These are phyloP conservation scores for Phaeoacremonium minimum DNA, from an alignment of 2,329 filamentous ascomycete species.

Conservation along the genomic window DNA sequence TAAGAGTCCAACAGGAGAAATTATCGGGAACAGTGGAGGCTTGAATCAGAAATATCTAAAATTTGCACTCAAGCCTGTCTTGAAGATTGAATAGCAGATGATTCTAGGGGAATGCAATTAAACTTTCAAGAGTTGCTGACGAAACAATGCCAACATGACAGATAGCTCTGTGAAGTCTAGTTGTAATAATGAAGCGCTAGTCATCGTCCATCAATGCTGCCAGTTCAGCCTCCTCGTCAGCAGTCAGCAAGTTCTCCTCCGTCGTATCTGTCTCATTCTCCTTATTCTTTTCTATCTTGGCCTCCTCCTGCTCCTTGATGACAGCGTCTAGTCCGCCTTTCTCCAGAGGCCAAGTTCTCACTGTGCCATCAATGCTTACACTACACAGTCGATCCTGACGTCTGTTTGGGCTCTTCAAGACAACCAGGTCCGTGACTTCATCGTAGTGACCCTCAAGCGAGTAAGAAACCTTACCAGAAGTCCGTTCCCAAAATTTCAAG, in stretches of 20 bases:
- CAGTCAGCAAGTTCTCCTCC: conserved; percentile 58
- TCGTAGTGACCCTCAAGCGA: conserved; percentile 83
- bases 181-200: too few relatives aligned
- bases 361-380: conserved; percentile 84
- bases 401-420: conserved; percentile 43
- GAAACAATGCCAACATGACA: too few relatives aligned
- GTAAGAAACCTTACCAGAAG: conserved; percentile 69
- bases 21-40: too few relatives aligned
- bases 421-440: conserved; percentile 77
- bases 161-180: too few relatives aligned
- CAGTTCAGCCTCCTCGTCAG: conserved; percentile 86
- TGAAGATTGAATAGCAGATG: too few relatives aligned
- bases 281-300: conserved; percentile 44
- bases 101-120: too few relatives aligned
- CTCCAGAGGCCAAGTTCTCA: conserved; percentile 76
- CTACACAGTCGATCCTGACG: conserved; percentile 60
- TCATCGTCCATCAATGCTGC: conserved; percentile 80
- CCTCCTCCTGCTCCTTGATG: conserved; percentile 44
- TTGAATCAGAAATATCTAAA: too few relatives aligned
- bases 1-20: too few relatives aligned
- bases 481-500: conserved; percentile 80
- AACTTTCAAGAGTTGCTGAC: too few relatives aligned
- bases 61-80: too few relatives aligned
- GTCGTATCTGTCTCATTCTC: conserved; percentile 39
- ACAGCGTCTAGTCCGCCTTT: conserved; percentile 51